Percentiles rank a stretch among this genome's conserved stretches.
These are phyloP conservation scores for Wickerhamomyces sp. DNA, from an alignment of 1,139 yeast genomes.

Conservation along the genomic window DNA sequence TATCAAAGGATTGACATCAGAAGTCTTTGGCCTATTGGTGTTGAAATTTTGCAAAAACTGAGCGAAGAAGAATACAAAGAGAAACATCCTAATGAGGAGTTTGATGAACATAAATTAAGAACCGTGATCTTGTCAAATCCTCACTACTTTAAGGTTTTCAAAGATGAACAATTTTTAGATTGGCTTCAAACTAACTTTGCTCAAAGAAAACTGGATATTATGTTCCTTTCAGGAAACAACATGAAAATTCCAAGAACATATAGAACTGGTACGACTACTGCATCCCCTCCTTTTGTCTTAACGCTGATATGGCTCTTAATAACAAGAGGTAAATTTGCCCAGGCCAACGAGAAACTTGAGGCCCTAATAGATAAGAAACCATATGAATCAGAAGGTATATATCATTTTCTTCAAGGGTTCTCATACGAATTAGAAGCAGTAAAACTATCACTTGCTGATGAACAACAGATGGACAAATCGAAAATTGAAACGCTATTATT, in stretches of 20 bases:
- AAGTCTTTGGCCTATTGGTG: conserved; percentile 57
- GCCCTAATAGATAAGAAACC: conserved; percentile 15
- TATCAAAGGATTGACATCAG: conserved; percentile 47
- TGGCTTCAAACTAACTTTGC: conserved; percentile 16
- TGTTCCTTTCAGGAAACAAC: too few species aligned
- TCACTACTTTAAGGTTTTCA: conserved; percentile 4
- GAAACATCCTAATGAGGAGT: conserved; percentile 5
- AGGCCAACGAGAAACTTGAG: conserved; percentile 15
- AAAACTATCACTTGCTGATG: background rate
- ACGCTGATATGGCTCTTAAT: conserved; percentile 17
- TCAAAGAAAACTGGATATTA: too few species aligned
- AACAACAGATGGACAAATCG: background rate
- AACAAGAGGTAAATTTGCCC: conserved; percentile 14
- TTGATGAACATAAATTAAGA: conserved; percentile 7
- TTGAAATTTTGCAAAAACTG: conserved; percentile 33
- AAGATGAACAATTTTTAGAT: conserved; percentile 21
- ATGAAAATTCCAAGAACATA: background rate
- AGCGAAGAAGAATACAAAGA: conserved; percentile 12
- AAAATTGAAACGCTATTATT: conserved; percentile 11
- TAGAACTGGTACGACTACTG: conserved; percentile 6
- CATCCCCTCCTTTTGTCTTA: conserved; percentile 12
- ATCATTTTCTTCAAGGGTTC: conserved; percentile 20
- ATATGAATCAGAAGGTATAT: conserved; percentile 18
- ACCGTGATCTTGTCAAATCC: conserved; percentile 6
- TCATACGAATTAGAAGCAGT: conserved; percentile 18